Conservation (phyloP, 306 rosid species). For the Cicer judaicum region DNA sequence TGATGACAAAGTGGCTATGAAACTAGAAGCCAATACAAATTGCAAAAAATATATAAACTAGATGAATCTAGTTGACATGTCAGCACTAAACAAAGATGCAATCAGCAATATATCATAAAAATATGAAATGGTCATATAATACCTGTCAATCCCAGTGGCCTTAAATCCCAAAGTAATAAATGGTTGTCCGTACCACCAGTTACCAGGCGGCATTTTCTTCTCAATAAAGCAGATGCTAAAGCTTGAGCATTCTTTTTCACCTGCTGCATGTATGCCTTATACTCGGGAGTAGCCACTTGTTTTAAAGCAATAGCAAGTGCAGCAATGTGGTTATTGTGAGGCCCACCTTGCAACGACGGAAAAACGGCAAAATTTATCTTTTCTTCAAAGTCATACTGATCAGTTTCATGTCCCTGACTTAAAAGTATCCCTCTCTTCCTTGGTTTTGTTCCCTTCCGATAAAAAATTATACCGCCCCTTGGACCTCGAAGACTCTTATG, state of each 20-base stretch:
- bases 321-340: constrained; percentile 96
- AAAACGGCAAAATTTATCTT: constrained; percentile 91
- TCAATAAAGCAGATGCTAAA: constrained; percentile 75
- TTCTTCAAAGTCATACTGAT: constrained; percentile 87
- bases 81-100: constrained; percentile 30
- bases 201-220: constrained; percentile 79
- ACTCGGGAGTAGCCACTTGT: constrained; percentile 87
- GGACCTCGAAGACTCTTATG: constrained; percentile 99
- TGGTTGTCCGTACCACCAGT: constrained; percentile 98
- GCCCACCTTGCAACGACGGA: constrained; percentile 97
- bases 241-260: constrained; percentile 96
- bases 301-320: constrained; percentile 96
- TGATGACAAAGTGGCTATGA: not conserved
- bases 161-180: constrained; percentile 93
- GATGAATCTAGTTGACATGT: constrained; percentile 8
- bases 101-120: constrained; percentile 10
- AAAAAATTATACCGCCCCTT: constrained; percentile 97
- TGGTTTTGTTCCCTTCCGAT: constrained; percentile 81
- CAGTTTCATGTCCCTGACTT: constrained; percentile 71
- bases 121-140: constrained; percentile 18
- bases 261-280: constrained; percentile 88
- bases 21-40: constrained; percentile 24
- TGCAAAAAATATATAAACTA: constrained; percentile 23
- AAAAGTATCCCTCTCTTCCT: constrained; percentile 76
- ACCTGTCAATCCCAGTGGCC: constrained; percentile 92